These are phyloP conservation scores for Microthlaspi erraticum DNA, from an alignment of 345 rosid genomes.

Conservation along the genomic window DNA sequence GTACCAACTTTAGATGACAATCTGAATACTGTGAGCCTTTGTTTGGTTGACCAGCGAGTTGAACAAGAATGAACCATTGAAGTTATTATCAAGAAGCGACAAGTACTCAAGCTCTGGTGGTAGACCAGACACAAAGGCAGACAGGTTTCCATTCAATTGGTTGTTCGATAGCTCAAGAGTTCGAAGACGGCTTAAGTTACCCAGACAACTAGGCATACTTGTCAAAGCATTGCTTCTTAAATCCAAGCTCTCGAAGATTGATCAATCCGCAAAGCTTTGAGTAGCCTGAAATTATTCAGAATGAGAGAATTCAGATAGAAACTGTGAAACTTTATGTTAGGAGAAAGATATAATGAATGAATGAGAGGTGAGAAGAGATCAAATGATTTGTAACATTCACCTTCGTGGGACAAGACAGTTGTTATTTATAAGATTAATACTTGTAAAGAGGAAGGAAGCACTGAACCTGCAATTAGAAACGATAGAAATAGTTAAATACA, in stretches of 20 bases:
- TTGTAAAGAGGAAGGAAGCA: constrained; percentile 15
- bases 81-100: constrained; percentile 13
- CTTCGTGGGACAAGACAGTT: not conserved
- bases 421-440: constrained; percentile 6
- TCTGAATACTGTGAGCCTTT: constrained; percentile 22
- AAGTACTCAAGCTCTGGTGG: constrained; percentile 30
- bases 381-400: constrained; percentile 2
- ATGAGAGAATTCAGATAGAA: no score
- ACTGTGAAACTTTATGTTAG: no score
- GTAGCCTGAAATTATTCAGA: not conserved
- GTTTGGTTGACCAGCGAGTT: constrained; percentile 26
- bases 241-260: constrained; percentile 18
- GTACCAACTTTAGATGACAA: constrained; percentile 6
- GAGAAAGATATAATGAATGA: no score
- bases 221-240: constrained; percentile 15
- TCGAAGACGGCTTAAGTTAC: constrained; percentile 31
- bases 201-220: constrained; percentile 3
- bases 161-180: constrained; percentile 29
- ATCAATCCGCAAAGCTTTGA: constrained; percentile 9
- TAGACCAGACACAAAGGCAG: constrained; percentile 16
- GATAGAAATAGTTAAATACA: no score
- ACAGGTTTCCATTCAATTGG: not conserved
- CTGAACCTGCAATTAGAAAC: constrained; percentile 3
- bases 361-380: not conserved
- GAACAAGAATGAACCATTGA: constrained; percentile 23